A percentile compares a stretch with the other conserved stretches of the same genome.
These are phyloP conservation scores for Tuber microsphaerosporum DNA, from an alignment of 495 filamentous ascomycete genomes.

Conservation along the genomic window DNA sequence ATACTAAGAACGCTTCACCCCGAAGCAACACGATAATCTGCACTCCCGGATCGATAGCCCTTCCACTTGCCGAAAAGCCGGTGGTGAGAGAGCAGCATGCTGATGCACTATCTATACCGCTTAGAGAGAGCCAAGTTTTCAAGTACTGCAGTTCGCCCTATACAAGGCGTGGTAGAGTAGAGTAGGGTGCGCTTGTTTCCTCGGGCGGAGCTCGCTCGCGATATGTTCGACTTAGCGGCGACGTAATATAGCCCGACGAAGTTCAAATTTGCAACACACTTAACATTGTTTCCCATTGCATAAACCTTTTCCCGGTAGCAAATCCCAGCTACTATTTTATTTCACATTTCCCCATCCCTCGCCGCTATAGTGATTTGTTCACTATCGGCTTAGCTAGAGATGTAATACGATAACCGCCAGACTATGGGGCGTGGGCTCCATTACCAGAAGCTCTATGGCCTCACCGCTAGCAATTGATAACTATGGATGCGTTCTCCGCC, in stretches of 20 bases:
- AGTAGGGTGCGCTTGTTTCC: not conserved
- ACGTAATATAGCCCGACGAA: not conserved
- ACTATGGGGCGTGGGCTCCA: not conserved
- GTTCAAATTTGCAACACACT: not conserved
- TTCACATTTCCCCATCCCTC: too few relatives aligned
- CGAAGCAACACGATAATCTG: not conserved
- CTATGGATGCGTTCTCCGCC: not conserved
- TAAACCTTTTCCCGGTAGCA: not conserved
- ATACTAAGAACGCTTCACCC: not conserved
- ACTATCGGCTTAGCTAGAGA: not conserved
- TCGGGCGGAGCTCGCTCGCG: not conserved
- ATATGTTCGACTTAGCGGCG: not conserved
- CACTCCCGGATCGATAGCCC: not conserved
- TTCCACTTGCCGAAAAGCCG: not conserved
- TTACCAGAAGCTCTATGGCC: not conserved
- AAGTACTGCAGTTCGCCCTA: not conserved
- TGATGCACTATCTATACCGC: not conserved
- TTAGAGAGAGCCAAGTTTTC: not conserved
- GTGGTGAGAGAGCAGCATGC: not conserved
- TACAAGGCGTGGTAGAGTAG: not conserved
- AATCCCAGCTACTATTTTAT: not conserved
- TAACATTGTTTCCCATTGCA: not conserved
- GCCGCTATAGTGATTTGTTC: not conserved
- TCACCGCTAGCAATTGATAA: not conserved
- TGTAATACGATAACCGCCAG: not conserved